These are phyloP conservation scores for Spatholobus suberectus DNA, from an alignment of 306 rosid genomes.

Conservation along the genomic window DNA sequence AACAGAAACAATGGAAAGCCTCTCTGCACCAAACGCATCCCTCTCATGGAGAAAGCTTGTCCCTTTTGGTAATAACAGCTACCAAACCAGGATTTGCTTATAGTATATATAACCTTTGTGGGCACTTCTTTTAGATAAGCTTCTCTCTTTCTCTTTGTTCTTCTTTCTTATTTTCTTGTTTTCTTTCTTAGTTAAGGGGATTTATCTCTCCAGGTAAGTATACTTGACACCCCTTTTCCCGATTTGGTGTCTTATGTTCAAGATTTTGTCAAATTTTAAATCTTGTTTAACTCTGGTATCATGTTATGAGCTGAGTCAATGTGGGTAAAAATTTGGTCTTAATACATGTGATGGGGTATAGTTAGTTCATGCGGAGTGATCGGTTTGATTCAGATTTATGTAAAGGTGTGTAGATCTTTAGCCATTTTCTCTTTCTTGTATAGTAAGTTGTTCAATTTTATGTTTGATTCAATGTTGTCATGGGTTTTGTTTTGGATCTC, in stretches of 20 bases:
- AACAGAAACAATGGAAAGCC: not conserved
- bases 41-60: constrained; percentile 33
- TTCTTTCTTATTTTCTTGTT: not conserved
- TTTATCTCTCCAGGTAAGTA: constrained; percentile 33
- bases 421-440: constrained; percentile 25
- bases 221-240: constrained; percentile 28
- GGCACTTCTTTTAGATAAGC: constrained; percentile 34
- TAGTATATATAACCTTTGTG: constrained; percentile 50
- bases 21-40: constrained; percentile 35
- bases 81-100: constrained; percentile 35
- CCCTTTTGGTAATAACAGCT: constrained; percentile 41
- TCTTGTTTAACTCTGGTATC: constrained; percentile 20
- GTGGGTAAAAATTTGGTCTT: not conserved
- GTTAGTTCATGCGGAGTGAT: constrained; percentile 1
- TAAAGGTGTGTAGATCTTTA: constrained; percentile 43
- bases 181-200: not conserved
- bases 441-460: not conserved
- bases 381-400: constrained; percentile 37
- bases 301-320: constrained; percentile 31
- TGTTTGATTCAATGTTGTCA: constrained; percentile 25
- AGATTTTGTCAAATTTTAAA: constrained; percentile 14
- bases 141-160: constrained; percentile 4
- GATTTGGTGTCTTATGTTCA: not conserved
- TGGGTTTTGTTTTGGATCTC: constrained; percentile 31
- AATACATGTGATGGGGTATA: not conserved